Conservation (phyloP, 2,329 filamentous ascomycete species). For the Fusarium nematophilum region DNA sequence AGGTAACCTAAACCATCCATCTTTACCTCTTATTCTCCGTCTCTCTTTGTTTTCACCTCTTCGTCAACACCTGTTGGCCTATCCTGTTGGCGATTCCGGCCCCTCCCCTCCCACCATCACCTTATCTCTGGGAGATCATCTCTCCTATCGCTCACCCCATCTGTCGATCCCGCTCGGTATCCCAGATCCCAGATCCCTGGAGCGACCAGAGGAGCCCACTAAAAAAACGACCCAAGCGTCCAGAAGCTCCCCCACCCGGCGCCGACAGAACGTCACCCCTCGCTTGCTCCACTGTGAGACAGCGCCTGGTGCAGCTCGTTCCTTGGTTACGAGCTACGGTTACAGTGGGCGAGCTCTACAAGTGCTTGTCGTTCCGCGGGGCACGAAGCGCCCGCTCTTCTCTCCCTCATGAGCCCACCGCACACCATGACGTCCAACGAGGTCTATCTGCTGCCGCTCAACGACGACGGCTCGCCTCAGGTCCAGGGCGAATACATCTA, state of each 20-base stretch:
- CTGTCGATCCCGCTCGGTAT: slow-evolving; percentile 38
- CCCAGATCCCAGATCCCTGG: slow-evolving; percentile 39
- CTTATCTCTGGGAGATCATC: slow-evolving; percentile 30
- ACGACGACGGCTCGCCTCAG: slow-evolving; percentile 91
- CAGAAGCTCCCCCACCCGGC: slow-evolving; percentile 33
- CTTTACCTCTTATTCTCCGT: slow-evolving; percentile 2
- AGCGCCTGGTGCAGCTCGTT: slow-evolving; percentile 34
- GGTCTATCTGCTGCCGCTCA: slow-evolving; percentile 90
- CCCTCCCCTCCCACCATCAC: slow-evolving; percentile 22
- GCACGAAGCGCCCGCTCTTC: slow-evolving; percentile 45
- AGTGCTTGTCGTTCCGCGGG: slow-evolving; percentile 41
- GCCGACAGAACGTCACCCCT: slow-evolving; percentile 35
- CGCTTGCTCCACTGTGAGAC: slow-evolving; percentile 31
- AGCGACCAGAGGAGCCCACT: slow-evolving; percentile 31
- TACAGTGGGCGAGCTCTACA: slow-evolving; percentile 33
- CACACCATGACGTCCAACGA: slow-evolving; percentile 73
- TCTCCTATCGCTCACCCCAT: slow-evolving; percentile 19
- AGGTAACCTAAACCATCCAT: slow-evolving; percentile 14
- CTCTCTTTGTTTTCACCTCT: background rate
- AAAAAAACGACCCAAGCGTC: slow-evolving; percentile 36
- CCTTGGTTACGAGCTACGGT: slow-evolving; percentile 37
- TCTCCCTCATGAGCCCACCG: slow-evolving; percentile 62
- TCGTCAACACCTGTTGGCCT: slow-evolving; percentile 7
- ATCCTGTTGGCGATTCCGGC: slow-evolving; percentile 13
- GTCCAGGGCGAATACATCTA: slow-evolving; percentile 93